Evolutionary conservation across 306 rosid genomes (phyloP).

Genomic region (Vigna unguiculata): DNA sequence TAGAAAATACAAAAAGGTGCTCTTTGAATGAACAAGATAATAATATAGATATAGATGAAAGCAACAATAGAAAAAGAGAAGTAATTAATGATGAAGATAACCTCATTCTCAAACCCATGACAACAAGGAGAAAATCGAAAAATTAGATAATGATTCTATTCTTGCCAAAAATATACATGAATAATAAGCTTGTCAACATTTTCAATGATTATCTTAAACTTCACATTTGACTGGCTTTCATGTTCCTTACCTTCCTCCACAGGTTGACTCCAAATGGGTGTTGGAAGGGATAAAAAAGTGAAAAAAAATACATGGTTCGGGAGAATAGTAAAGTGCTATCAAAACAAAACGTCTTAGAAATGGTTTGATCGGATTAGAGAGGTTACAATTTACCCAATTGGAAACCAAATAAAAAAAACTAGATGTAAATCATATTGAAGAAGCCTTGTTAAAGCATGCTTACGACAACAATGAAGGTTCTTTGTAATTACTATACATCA

Average conservation of each 20-base stretch:
- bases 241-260: neutral
- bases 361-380: neutral
- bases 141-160: no score
- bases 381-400: neutral
- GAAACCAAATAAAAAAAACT: neutral
- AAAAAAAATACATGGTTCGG: neutral
- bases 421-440: neutral
- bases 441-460: constrained; percentile 33
- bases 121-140: no score
- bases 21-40: no score
- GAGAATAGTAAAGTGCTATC: neutral
- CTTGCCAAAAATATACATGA: no score
- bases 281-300: neutral
- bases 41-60: no score
- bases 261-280: neutral
- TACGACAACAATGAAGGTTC: neutral
- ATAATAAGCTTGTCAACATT: no score
- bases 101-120: no score
- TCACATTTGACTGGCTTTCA: neutral
- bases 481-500: constrained; percentile 29
- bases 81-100: no score
- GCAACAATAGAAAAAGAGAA: no score
- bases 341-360: neutral
- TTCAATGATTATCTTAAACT: no score
- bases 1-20: no score